phyloP scores from a whole-genome alignment of 306 rosid genomes.

The Trichosanthes cucumerina region DNA sequence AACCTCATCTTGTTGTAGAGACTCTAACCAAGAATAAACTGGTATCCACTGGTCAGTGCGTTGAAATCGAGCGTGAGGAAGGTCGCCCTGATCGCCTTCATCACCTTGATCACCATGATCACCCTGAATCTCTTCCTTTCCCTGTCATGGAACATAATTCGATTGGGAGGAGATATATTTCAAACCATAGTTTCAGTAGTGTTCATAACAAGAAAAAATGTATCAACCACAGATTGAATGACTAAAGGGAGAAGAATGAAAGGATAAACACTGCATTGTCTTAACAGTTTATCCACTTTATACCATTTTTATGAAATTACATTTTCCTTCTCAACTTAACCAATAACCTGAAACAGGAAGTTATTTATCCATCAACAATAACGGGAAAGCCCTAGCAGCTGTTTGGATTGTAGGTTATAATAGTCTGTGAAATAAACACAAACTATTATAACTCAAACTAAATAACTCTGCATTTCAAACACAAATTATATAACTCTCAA shows the following conservation, averaged over 20 bases:
- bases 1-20: slow-evolving; percentile 64
- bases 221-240: not conserved
- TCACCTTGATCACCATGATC: slow-evolving; percentile 33
- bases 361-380: not conserved
- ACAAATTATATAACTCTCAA: no score
- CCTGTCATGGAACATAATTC: slow-evolving; percentile 30
- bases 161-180: not conserved
- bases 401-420: no score
- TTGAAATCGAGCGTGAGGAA: slow-evolving; percentile 76
- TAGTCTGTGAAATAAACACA: no score
- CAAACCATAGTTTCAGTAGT: not conserved
- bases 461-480: no score
- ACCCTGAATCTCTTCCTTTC: slow-evolving; percentile 35
- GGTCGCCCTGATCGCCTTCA: slow-evolving; percentile 28
- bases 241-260: not conserved
- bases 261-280: not conserved
- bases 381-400: not conserved
- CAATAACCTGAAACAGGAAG: not conserved
- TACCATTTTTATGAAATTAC: not conserved
- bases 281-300: not conserved
- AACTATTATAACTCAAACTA: no score
- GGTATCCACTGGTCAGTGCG: slow-evolving; percentile 91
- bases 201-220: not conserved
- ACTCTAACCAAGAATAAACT: slow-evolving; percentile 80
- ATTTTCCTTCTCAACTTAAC: not conserved